Percentiles rank a stretch among this genome's conserved stretches.
These are phyloP conservation scores for Globisporangium okanoganense DNA, from an alignment of 352 stramenopile species.

Conservation along the genomic window DNA sequence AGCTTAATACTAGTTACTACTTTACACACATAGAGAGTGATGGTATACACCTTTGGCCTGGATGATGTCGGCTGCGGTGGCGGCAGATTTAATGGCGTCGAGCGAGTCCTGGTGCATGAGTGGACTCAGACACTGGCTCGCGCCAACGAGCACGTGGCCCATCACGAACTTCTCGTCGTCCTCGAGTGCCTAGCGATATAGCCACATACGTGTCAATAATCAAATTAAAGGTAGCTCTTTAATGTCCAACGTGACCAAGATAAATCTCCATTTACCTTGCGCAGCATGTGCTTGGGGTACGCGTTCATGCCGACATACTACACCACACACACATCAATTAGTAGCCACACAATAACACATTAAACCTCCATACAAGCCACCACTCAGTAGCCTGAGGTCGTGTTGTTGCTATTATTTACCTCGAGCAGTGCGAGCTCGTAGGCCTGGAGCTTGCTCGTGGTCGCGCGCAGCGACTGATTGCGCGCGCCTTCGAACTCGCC, in stretches of 20 bases:
- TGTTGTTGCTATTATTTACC: too few species aligned
- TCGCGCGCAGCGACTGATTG: conserved; percentile 47
- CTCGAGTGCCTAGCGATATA: conserved; percentile 30
- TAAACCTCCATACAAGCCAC: background rate
- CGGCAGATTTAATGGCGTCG: conserved; percentile 35
- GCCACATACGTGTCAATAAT: background rate
- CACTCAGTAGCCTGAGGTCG: too few species aligned
- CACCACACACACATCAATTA: background rate
- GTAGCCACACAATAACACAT: background rate
- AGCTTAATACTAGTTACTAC: too few species aligned
- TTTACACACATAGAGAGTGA: background rate
- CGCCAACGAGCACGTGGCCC: conserved; percentile 77
- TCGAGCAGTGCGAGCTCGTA: conserved; percentile 71
- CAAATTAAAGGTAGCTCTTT: too few species aligned
- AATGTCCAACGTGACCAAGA: too few species aligned
- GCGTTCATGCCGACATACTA: conserved; percentile 81
- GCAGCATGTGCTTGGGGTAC: conserved; percentile 69
- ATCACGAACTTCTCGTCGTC: conserved; percentile 72
- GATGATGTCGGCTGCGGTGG: conserved; percentile 30
- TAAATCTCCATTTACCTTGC: conserved; percentile 26
- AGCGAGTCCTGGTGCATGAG: conserved; percentile 64
- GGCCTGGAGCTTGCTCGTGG: conserved; percentile 64
- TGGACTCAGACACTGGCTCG: conserved; percentile 64
- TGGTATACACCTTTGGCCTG: conserved; percentile 26
- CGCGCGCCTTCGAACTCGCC: conserved; percentile 73